Base-by-base conservation (phyloP, 2,329 filamentous ascomycete species). In the Pseudogymnoascus pannorum region DNA sequence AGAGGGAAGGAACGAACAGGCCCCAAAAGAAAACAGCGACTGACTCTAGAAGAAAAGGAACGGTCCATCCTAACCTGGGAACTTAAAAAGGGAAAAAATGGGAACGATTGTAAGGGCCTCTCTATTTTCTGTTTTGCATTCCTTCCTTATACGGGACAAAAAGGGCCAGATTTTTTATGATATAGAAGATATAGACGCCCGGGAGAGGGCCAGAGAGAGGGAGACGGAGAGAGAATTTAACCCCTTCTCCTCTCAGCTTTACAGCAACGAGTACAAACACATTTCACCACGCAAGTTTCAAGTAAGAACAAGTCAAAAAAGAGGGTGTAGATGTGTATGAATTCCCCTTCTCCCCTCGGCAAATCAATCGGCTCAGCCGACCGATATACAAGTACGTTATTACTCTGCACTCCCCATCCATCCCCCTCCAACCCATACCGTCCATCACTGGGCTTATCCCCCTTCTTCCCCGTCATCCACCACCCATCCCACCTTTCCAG, bases 311-410 rank as follows among this genome's bases (percentile, higher is more conserved):
- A 29, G 4, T 29, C 26, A 29, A 29, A 51, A 18, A 16, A 22
- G 24, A 24, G 44, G 29, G 22, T 51, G 44, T 51, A 51, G 44
- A 51, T 51, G 44, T 51, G 44, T 51, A 51, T 51, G 44, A 51
- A 51, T 51, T 29, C 44, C 44, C 14, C 29, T 29, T 7, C 26
- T 29, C 26, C 26, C 26, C 26, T 4, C 26, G 26, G 7, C 26
- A 29, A 29, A 29, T 51, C 44, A 14, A 51, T 51, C 44, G 44
- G 44, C 44, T 51, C 44, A 51, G 44, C 44, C 44, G 44, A 51
- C 44, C 44, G 44, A 51, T 51, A 51, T 51, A 51, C 24, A 51
- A 29, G 44, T 29, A 51, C 44, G 44, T 51, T 51, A 18, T 18
- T 16, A 51, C 38, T 22, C 38, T 42, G 38, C 38, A 51, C 24